These are phyloP conservation scores for Basidioascus undulatus DNA, from an alignment of 768 basidiomycete genomes.

Conservation along the genomic window DNA sequence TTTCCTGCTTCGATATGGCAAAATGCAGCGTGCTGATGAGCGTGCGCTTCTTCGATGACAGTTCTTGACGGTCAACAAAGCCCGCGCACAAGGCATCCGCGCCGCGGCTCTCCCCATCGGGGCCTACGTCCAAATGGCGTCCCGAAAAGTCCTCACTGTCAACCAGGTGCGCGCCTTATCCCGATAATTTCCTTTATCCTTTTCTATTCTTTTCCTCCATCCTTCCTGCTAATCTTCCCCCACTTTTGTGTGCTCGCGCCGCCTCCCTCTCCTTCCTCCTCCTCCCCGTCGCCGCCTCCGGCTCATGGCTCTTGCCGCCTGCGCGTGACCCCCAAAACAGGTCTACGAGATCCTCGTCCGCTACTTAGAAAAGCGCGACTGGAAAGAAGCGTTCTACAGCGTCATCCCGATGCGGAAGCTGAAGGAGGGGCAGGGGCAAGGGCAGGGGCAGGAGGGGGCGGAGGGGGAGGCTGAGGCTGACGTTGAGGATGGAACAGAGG, in stretches of 20 bases:
- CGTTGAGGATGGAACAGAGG: too few species aligned
- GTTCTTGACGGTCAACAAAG: slow-evolving; percentile 77
- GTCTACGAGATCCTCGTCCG: slow-evolving; percentile 74
- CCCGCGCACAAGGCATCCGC: slow-evolving; percentile 41
- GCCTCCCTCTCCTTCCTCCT: too few species aligned
- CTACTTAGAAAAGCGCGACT: slow-evolving; percentile 56
- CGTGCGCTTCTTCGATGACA: slow-evolving; percentile 18
- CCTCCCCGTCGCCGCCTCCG: not conserved
- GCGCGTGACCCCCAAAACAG: slow-evolving; percentile 11
- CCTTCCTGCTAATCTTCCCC: not conserved
- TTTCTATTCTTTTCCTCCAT: not conserved
- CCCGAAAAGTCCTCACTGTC: slow-evolving; percentile 87
- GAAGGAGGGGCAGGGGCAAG: too few species aligned
- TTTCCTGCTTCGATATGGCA: not conserved
- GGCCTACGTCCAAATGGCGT: slow-evolving; percentile 61
- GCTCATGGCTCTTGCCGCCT: not conserved
- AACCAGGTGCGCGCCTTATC: slow-evolving; percentile 41
- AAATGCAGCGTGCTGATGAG: not conserved
- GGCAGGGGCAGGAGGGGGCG: too few species aligned
- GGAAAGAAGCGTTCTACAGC: slow-evolving; percentile 65
- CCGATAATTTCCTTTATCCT: not conserved
- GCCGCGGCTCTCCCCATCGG: slow-evolving; percentile 86
- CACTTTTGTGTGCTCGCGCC: too few species aligned
- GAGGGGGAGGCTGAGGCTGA: too few species aligned
- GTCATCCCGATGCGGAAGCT: slow-evolving; percentile 88